These are phyloP conservation scores for Russula emetica DNA, from an alignment of 768 basidiomycete genomes.

Conservation along the genomic window DNA sequence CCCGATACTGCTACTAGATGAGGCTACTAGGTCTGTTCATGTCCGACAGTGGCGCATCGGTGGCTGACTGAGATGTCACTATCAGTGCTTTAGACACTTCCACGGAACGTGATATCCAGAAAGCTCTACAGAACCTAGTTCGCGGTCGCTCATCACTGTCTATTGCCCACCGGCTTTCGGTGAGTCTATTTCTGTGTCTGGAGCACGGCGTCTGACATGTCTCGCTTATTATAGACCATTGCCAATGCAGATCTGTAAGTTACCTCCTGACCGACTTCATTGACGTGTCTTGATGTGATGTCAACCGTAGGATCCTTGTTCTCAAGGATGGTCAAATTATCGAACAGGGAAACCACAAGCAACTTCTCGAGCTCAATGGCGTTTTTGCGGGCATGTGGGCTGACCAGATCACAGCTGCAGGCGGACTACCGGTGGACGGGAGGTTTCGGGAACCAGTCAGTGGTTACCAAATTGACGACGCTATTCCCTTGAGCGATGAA, in stretches of 20 bases:
- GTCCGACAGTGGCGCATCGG: neutral
- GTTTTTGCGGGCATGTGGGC: constrained; percentile 87
- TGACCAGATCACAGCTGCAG: constrained; percentile 67
- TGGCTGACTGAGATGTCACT: constrained; percentile 9
- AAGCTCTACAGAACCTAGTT: constrained; percentile 75
- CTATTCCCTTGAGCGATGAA: constrained; percentile 16
- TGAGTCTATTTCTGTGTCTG: constrained; percentile 31
- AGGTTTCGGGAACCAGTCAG: constrained; percentile 40
- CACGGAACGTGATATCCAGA: constrained; percentile 87
- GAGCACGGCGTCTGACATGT: constrained; percentile 16
- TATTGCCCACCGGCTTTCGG: constrained; percentile 75
- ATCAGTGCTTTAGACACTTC: constrained; percentile 79
- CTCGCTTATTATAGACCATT: constrained; percentile 43
- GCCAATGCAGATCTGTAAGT: constrained; percentile 49
- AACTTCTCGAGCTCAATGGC: constrained; percentile 67
- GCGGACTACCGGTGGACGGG: constrained; percentile 43
- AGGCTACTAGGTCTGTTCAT: constrained; percentile 57
- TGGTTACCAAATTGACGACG: constrained; percentile 46
- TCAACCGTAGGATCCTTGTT: constrained; percentile 66
- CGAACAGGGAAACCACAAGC: constrained; percentile 76
- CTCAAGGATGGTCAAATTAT: constrained; percentile 86
- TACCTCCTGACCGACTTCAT: constrained; percentile 2
- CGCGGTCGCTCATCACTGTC: constrained; percentile 69
- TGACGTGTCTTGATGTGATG: constrained; percentile 22
- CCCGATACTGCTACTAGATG: constrained; percentile 72